Evolutionary conservation across 257 asterid genomes (phyloP).

Genomic region (Paraleonurus japonicus): DNA sequence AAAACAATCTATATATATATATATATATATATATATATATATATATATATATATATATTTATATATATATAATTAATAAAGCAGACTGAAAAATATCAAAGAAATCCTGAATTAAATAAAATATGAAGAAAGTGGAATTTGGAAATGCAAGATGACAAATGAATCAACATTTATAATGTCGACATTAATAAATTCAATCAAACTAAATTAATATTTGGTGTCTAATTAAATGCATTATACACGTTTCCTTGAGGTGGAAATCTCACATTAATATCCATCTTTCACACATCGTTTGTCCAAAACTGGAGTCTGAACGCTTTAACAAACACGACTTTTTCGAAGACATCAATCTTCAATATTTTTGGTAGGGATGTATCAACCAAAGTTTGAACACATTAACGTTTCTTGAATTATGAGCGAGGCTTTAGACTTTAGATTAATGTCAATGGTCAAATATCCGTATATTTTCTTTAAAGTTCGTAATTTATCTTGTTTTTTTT

Average conservation of each 20-base stretch:
- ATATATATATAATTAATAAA: no score
- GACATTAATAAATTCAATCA: no score
- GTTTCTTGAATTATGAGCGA: background rate
- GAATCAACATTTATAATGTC: no score
- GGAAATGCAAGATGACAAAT: no score
- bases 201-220: background rate
- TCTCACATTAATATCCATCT: background rate
- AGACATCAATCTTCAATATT: background rate
- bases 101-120: no score
- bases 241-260: background rate
- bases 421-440: background rate
- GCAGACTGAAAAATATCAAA: no score
- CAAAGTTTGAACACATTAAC: background rate
- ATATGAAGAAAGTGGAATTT: no score
- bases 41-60: no score
- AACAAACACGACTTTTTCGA: conserved; percentile 14
- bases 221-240: background rate
- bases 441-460: background rate
- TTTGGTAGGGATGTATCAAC: background rate
- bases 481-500: no score
- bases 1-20: no score
- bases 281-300: background rate
- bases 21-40: no score
- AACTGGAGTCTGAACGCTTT: background rate
- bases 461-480: background rate